Conservation (phyloP, 139 green algal species). For the Chlorella sorokiniana region DNA sequence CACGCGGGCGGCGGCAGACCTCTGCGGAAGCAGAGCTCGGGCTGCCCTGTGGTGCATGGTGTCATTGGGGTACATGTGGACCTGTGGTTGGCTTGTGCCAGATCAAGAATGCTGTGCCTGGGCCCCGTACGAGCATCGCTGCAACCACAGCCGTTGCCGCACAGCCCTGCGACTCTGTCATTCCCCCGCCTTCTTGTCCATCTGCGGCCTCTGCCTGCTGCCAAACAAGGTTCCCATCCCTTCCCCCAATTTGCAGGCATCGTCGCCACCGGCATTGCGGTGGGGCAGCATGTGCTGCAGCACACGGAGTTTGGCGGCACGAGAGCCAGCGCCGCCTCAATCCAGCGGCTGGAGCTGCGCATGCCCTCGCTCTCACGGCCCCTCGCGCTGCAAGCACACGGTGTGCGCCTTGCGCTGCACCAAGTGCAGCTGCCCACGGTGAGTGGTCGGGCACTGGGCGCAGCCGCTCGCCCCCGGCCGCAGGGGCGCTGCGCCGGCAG, state of each 20-base stretch:
- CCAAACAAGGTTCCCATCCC: neutral
- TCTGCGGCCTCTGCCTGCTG: neutral
- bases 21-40: too few species aligned
- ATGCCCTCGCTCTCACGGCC: conserved; percentile 40
- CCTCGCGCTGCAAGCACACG: conserved; percentile 16
- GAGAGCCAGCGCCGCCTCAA: conserved; percentile 3
- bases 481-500: neutral
- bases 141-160: too few species aligned
- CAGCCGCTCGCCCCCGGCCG: neutral
- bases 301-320: conserved; percentile 7
- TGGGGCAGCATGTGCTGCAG: neutral
- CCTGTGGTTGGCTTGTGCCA: too few species aligned
- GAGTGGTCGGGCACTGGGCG: neutral
- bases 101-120: too few species aligned
- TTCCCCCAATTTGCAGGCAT: conserved; percentile 51
- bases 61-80: too few species aligned
- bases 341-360: conserved; percentile 32
- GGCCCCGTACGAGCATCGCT: too few species aligned
- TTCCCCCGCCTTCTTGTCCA: conserved; percentile 5
- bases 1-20: neutral
- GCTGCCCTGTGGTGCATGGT: too few species aligned
- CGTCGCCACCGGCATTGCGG: neutral
- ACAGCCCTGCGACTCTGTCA: too few species aligned
- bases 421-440: conserved; percentile 53
- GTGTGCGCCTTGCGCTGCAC: conserved; percentile 37